These are phyloP conservation scores for Arthroderma sp. DNA, from an alignment of 2,329 filamentous ascomycete genomes.

Conservation along the genomic window DNA sequence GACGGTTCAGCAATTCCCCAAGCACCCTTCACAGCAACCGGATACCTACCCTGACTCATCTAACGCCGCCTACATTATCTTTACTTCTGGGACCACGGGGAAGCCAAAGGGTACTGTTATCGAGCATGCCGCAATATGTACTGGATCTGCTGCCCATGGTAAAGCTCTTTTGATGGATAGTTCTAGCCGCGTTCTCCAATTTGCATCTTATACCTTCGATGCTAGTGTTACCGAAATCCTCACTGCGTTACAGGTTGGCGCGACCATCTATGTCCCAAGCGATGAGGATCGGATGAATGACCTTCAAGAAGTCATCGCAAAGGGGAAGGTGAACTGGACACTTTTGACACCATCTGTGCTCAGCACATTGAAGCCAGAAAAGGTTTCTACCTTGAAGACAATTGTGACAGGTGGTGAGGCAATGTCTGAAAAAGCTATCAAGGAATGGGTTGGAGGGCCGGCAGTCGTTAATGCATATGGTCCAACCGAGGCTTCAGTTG, in stretches of 20 bases:
- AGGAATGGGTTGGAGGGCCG: constrained; percentile 32
- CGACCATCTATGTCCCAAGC: constrained; percentile 48
- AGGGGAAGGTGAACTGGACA: constrained; percentile 42
- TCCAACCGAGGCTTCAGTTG: constrained; percentile 31
- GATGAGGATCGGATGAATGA: constrained; percentile 40
- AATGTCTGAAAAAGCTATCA: constrained; percentile 31
- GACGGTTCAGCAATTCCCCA: constrained; percentile 20
- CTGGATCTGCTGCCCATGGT: constrained; percentile 42
- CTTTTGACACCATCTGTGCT: constrained; percentile 51
- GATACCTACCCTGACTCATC: constrained; percentile 14
- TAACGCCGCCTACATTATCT: constrained; percentile 47
- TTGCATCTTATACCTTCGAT: constrained; percentile 47
- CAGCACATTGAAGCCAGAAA: constrained; percentile 33
- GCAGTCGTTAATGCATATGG: constrained; percentile 37
- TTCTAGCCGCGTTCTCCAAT: constrained; percentile 47
- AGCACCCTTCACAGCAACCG: constrained; percentile 15
- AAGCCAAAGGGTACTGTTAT: constrained; percentile 51
- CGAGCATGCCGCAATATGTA: constrained; percentile 48
- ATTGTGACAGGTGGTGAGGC: constrained; percentile 38
- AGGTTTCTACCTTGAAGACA: constrained; percentile 34
- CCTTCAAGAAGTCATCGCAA: constrained; percentile 39
- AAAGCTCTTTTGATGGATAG: constrained; percentile 40
- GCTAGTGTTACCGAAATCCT: constrained; percentile 44
- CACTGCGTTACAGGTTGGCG: constrained; percentile 44
- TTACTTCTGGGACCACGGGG: constrained; percentile 47